Evolutionary conservation across 2,329 filamentous ascomycete species (phyloP).

Genomic region (Colletotrichum echinochloae): DNA sequence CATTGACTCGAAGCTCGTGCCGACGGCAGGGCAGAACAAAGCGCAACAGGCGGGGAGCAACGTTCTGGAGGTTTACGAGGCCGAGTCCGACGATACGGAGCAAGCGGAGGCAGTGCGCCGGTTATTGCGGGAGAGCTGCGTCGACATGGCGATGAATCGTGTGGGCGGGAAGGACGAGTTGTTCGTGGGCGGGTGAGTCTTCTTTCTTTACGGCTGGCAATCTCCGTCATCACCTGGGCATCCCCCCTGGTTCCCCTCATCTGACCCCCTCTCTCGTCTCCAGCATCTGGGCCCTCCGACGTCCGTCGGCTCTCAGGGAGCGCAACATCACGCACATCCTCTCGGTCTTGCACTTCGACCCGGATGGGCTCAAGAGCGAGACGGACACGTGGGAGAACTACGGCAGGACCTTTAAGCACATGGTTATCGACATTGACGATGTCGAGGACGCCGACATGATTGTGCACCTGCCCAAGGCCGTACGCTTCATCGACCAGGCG

Average conservation of each 20-base stretch:
- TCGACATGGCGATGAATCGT: constrained; percentile 56
- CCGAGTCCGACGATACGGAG: neutral
- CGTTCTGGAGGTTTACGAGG: neutral
- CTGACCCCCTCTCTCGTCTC: constrained; percentile 33
- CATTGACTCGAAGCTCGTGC: constrained; percentile 6
- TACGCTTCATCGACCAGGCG: constrained; percentile 85
- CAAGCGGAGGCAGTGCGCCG: constrained; percentile 16
- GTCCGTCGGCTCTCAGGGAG: constrained; percentile 75
- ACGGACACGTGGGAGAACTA: constrained; percentile 63
- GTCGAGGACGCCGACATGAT: constrained; percentile 89
- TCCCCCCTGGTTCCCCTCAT: neutral
- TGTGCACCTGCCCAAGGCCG: constrained; percentile 80
- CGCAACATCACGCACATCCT: constrained; percentile 89
- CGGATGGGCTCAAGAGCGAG: constrained; percentile 60
- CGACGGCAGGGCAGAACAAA: neutral
- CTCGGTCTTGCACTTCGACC: constrained; percentile 77
- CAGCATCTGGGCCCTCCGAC: constrained; percentile 84
- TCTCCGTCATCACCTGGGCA: neutral
- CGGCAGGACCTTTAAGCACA: constrained; percentile 74
- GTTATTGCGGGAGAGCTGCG: constrained; percentile 47
- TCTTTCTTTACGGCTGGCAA: no score
- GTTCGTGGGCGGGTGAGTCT: constrained; percentile 56
- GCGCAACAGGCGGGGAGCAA: neutral
- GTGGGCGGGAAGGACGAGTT: constrained; percentile 57
- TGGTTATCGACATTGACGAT: constrained; percentile 89